A percentile compares a stretch with the other conserved stretches of the same genome.
These are phyloP conservation scores for Tolypocladium amazonense DNA, from an alignment of 2,329 filamentous ascomycete species.

Conservation along the genomic window DNA sequence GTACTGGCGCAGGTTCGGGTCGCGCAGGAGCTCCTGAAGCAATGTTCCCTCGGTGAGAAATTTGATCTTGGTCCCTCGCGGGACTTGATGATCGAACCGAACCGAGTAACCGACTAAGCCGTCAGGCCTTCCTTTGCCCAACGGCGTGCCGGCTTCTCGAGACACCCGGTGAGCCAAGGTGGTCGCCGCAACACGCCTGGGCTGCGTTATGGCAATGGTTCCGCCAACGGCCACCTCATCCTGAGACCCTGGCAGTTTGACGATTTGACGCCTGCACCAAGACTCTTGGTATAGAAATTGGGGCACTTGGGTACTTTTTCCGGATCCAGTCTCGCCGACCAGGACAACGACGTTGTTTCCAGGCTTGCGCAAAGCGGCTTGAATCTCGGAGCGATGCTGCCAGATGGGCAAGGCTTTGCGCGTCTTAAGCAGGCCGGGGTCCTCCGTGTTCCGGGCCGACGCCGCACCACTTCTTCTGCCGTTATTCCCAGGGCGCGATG, in stretches of 20 bases:
- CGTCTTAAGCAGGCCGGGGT: constrained; percentile 26
- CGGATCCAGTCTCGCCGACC: constrained; percentile 89
- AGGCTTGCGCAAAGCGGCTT: constrained; percentile 39
- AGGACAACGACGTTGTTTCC: constrained; percentile 69
- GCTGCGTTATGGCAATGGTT: constrained; percentile 88
- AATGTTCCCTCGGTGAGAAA: constrained; percentile 96
- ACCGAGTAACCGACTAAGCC: constrained; percentile 80
- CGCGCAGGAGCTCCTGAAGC: constrained; percentile 81
- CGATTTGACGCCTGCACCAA: constrained; percentile 61
- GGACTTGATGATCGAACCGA: constrained; percentile 80
- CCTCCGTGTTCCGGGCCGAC: constrained; percentile 12
- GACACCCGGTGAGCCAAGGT: constrained; percentile 82
- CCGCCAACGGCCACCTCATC: constrained; percentile 52
- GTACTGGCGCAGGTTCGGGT: constrained; percentile 74
- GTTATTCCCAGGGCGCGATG: neutral
- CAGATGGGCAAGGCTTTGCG: constrained; percentile 74
- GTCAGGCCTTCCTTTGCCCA: constrained; percentile 28
- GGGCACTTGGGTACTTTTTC: constrained; percentile 93
- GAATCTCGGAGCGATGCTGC: constrained; percentile 60
- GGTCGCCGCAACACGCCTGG: constrained; percentile 85
- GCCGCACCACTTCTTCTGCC: constrained; percentile 4
- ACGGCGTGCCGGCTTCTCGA: constrained; percentile 54
- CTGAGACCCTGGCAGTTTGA: constrained; percentile 29
- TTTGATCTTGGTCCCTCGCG: constrained; percentile 78
- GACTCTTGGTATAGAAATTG: constrained; percentile 72